These are phyloP conservation scores for Gaeumannomyces sp. DNA, from an alignment of 2,329 filamentous ascomycete species.

Conservation along the genomic window DNA sequence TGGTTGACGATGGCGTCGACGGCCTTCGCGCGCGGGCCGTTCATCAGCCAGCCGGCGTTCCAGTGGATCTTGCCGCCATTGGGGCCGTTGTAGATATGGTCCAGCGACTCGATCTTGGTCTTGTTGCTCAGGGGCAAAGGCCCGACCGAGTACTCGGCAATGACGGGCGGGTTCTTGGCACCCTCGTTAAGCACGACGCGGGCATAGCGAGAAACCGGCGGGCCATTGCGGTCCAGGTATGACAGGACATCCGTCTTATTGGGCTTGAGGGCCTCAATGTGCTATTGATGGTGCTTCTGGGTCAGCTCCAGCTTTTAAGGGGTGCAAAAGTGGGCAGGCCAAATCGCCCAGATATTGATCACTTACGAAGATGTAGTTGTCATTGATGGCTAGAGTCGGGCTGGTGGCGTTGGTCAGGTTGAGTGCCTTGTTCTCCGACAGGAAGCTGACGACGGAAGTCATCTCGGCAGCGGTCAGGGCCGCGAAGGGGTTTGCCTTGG, in stretches of 20 bases:
- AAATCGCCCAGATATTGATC: background rate
- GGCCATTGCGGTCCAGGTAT: conserved; percentile 33
- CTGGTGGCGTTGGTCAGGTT: background rate
- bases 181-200: conserved; percentile 40
- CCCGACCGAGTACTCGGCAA: conserved; percentile 43
- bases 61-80: conserved; percentile 29
- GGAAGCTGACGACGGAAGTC: background rate
- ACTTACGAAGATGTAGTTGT: conserved; percentile 3
- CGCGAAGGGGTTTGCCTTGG: background rate
- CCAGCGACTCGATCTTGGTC: conserved; percentile 31
- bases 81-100: conserved; percentile 38
- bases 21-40: conserved; percentile 21
- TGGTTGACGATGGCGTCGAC: conserved; percentile 30
- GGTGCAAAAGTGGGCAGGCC: background rate
- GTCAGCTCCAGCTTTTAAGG: background rate
- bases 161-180: conserved; percentile 33
- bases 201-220: conserved; percentile 35
- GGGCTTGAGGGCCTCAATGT: conserved; percentile 38
- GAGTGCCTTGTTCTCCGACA: background rate
- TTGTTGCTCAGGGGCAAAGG: conserved; percentile 36
- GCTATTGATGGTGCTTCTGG: background rate
- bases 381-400: background rate
- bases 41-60: conserved; percentile 18
- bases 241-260: conserved; percentile 42
- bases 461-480: background rate